Evolutionary conservation across 371 early-diverging fungal genomes (phyloP), one percentile per base, ranked within the genome.

Genomic region (Syncephalastrum sp.): DNA sequence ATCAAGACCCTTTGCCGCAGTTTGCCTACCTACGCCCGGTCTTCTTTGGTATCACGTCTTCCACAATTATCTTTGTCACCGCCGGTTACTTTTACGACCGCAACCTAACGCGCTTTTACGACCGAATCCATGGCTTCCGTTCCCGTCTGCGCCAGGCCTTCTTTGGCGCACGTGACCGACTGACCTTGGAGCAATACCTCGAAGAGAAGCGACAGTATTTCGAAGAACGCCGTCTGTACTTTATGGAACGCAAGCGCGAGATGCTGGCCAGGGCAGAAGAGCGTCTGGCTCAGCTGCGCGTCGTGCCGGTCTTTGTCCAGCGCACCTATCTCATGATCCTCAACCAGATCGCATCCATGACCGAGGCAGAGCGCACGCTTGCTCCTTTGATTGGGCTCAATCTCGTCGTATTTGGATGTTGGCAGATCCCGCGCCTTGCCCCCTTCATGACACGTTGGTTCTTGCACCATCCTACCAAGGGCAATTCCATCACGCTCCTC

Each of bases 391-490:
- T 87, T n/a, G 91, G 76, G 12, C 49, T 89, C 51, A 91, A 93
- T 51, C 58, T 82, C 4, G 63, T 78, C 4, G 87, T 93, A 5
- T 91, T 91, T 79, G 75, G 65, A 1, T 72, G 76, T 38, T 93
- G 92, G 92, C 84, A 83, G 57, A 58, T 90, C 0, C 83, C 79
- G 16, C 70, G 82, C 1, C 60, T 86, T 24, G 54, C 68, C 12
- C 80, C 83, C 0, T 85, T 90, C 41, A 91, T 93, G 91, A 53
- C 60, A 2, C 67, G 75, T 13, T 77, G 82, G 75, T 93, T 93
- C 61, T 52, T 81, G 54, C 93, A 93, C 63, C 67, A 87, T 33
- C 89, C 91, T 1, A 42, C 57, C 12, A 21, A 23, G 47, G 71
- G 74, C 4, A 74, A 70, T 7, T 82, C 84, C 21, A 77, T 86